Evolutionary conservation across 2,329 filamentous ascomycete species (phyloP).

Genomic region (Didymella pinodella): DNA sequence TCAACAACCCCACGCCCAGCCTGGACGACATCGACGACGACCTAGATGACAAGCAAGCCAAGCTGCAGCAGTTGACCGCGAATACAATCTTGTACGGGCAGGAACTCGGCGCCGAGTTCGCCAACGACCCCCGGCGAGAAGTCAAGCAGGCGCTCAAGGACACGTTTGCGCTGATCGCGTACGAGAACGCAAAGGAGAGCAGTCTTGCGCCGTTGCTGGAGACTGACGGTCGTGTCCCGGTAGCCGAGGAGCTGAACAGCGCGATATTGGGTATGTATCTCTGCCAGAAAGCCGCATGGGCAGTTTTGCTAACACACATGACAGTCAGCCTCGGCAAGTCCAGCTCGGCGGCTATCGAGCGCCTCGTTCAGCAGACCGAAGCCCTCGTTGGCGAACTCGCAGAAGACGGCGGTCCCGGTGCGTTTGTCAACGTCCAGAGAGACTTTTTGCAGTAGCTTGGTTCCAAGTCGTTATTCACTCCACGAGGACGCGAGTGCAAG

Average conservation of each 20-base stretch:
- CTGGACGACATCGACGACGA: constrained; percentile 46
- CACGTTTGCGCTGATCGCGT: constrained; percentile 88
- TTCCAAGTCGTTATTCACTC: neutral
- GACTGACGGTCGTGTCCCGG: constrained; percentile 73
- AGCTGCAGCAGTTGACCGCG: constrained; percentile 62
- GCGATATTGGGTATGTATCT: constrained; percentile 76
- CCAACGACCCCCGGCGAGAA: constrained; percentile 72
- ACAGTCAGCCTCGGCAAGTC: constrained; percentile 92
- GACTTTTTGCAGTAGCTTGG: constrained; percentile 45
- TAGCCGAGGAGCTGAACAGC: constrained; percentile 93
- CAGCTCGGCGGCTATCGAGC: constrained; percentile 83
- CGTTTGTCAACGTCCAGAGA: constrained; percentile 74
- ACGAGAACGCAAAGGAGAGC: constrained; percentile 79
- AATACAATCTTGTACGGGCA: constrained; percentile 82
- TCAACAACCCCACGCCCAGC: constrained; percentile 40
- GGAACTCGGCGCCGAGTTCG: constrained; percentile 78
- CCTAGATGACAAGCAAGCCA: constrained; percentile 43
- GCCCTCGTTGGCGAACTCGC: constrained; percentile 84
- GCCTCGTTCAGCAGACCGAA: constrained; percentile 83
- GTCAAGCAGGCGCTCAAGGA: constrained; percentile 78
- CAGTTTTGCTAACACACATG: constrained; percentile 33
- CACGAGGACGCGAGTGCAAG: neutral
- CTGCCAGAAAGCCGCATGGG: no score
- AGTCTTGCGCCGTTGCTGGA: constrained; percentile 82
- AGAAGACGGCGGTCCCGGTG: constrained; percentile 79